Base-by-base conservation (phyloP, 2,329 filamentous ascomycete genomes). In the Fusarium algeriense region DNA sequence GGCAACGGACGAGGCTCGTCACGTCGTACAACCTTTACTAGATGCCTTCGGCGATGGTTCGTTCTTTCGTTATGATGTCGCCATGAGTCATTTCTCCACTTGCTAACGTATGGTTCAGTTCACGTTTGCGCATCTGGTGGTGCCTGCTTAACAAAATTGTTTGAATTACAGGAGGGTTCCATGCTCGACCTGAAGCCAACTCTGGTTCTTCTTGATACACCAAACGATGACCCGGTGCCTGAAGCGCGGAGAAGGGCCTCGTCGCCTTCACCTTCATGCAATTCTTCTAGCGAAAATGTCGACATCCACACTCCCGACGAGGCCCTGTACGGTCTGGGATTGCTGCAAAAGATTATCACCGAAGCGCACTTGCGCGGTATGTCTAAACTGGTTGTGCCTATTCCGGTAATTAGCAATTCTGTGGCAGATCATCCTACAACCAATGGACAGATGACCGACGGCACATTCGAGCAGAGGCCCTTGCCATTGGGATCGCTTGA, bases 271-370 rank as follows among this genome's bases (percentile, higher is more conserved):
- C 82, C 85, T n/a, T 81, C 81, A 55, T 83, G 82, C 49, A 78
- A 78, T 23, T 75, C 77, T 11, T 77, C 80, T 17, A 73, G 77
- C 12, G 71, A 78, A 56, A 80, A 81, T 12, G 70, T 77, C 48
- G 82, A 83, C 35, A 83, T 85, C 15, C 80, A 83, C 67, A 80
- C 80, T 1, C 79, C 81, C 1, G 80, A 84, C 54, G 85, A 85
- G 58, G 85, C 88, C 45, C 77, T 88, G 3, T 90, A 90, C 71
- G 88, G 88, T 13, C 76, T 90, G 52, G 81, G 81, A 57, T 78
- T 90, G 49, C 76, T 90, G 56, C 86, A 88, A 67, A 85, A 86
- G 62, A 85, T 90, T 45, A 85, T 88, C 34, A 88, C 87, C 26
- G 88, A 90, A 71, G 86, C 87, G 7, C 87, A 88, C 65, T 76